These are phyloP conservation scores for Mrakia gelida DNA, from an alignment of 768 basidiomycete genomes.

Conservation along the genomic window DNA sequence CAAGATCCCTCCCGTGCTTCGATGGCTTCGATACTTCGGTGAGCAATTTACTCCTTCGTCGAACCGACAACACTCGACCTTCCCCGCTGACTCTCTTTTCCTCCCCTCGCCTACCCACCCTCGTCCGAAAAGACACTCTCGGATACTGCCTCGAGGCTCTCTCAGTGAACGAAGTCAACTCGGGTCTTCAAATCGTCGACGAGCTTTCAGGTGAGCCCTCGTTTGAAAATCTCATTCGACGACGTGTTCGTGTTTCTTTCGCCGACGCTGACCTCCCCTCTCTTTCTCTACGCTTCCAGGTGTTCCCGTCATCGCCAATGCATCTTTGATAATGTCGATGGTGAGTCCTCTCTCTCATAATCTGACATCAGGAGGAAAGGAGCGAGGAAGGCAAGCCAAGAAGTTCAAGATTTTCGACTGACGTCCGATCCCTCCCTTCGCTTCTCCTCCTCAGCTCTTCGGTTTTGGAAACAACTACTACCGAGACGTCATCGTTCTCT, in stretches of 20 bases:
- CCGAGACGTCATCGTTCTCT: slow-evolving; percentile 57
- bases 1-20: slow-evolving; percentile 79
- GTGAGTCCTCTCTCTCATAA: neutral
- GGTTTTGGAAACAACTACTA: slow-evolving; percentile 87
- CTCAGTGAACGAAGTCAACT: slow-evolving; percentile 84
- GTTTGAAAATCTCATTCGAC: too few species aligned
- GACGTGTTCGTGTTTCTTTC: too few species aligned
- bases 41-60: neutral
- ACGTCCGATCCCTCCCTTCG: too few species aligned
- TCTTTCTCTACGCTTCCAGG: neutral
- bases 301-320: slow-evolving; percentile 60
- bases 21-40: slow-evolving; percentile 84
- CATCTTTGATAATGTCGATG: slow-evolving; percentile 78
- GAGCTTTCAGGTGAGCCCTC: slow-evolving; percentile 11
- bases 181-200: slow-evolving; percentile 69
- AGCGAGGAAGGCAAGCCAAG: too few species aligned
- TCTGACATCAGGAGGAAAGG: too few species aligned
- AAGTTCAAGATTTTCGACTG: too few species aligned
- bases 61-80: neutral
- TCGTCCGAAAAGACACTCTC: slow-evolving; percentile 31
- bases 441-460: slow-evolving; percentile 52
- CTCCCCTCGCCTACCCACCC: neutral
- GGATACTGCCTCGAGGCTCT: slow-evolving; percentile 57
- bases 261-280: too few species aligned
- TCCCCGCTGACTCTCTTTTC: neutral